Evolutionary conservation across 306 rosid genomes (phyloP), one percentile per base, ranked within the genome.

Genomic region (Malus fusca): DNA sequence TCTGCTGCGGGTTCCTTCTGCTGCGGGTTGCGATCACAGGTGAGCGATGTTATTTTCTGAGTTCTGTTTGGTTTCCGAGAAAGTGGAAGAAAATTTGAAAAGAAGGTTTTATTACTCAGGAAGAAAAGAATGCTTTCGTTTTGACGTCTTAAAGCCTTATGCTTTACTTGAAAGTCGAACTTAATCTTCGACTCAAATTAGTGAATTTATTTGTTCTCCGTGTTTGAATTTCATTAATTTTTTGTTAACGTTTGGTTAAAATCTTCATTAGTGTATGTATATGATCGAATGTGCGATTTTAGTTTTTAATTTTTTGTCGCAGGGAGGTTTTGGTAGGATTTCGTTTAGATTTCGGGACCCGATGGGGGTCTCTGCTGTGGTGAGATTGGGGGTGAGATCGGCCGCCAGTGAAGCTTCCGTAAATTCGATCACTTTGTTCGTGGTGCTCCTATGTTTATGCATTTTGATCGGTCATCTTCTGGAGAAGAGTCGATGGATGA

Each of bases 381-480:
- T 65, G 85, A 77, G 26, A 28, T 7, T 66, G 53, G 88, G 68
- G 31, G 3, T 66, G 21, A 2, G 25, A 35, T 35, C 76, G 6
- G 65, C 83, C 68, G 15, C 79, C 17, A 79, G 58, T 11, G 76
- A 30, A 58, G 74, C 79, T 59, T 72, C 85, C 23, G 73, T 84
- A 21, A 31, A 88, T 68, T 60, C 92, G 61, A 74, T 80, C 10
- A 82, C 96, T 22, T 73, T 90, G 26, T 90, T 81, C 25, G 89
- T 88, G 62, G 53, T 86, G 75, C 96, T 90, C 51, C 87, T 90
- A 61, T 80, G 83, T 79, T 73, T 83, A 19, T 86, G 88, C 76
- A 77, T 88, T 71, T 71, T 88, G 43, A 76, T 88, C 28, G 96
- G 90, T 42, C 92, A 90, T 80, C 87, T 90, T 74, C 84, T 90